phyloP scores from a whole-genome alignment of 108 stramenopile genomes.

The Skeletonema tropicum region DNA sequence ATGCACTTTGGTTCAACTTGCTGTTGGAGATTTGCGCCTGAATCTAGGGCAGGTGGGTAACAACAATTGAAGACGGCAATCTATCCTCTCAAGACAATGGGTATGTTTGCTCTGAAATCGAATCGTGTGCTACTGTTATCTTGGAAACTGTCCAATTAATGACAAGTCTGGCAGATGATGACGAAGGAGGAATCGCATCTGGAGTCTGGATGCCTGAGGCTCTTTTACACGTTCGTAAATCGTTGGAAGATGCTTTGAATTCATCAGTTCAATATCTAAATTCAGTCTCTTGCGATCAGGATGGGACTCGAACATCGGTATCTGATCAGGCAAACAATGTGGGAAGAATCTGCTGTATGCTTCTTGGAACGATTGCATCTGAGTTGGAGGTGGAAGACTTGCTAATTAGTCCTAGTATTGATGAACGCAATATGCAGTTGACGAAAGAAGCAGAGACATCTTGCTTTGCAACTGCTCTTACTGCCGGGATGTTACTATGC shows the following conservation, averaged over 20 bases:
- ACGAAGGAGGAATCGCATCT: conserved; percentile 3
- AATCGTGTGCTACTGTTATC: conserved; percentile 22
- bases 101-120: conserved; percentile 16
- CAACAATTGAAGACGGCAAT: conserved; percentile 7
- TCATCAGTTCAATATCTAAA: conserved; percentile 41
- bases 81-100: background rate
- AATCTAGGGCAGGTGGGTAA: conserved; percentile 37
- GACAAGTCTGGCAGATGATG: conserved; percentile 33
- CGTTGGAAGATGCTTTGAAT: conserved; percentile 48
- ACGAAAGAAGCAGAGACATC: conserved; percentile 8
- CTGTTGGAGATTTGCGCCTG: conserved; percentile 45
- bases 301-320: background rate
- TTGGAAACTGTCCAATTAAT: conserved; percentile 38
- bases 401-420: conserved; percentile 4
- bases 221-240: conserved; percentile 41
- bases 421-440: background rate
- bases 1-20: conserved; percentile 38
- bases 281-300: background rate
- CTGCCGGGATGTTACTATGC: conserved; percentile 22
- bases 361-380: conserved; percentile 41
- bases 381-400: conserved; percentile 43
- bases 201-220: conserved; percentile 30
- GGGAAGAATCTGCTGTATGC: conserved; percentile 28
- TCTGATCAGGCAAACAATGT: conserved; percentile 1
- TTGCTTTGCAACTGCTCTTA: conserved; percentile 23